phyloP scores from a whole-genome alignment of 352 stramenopile genomes.

The Phytophthora cactorum region DNA sequence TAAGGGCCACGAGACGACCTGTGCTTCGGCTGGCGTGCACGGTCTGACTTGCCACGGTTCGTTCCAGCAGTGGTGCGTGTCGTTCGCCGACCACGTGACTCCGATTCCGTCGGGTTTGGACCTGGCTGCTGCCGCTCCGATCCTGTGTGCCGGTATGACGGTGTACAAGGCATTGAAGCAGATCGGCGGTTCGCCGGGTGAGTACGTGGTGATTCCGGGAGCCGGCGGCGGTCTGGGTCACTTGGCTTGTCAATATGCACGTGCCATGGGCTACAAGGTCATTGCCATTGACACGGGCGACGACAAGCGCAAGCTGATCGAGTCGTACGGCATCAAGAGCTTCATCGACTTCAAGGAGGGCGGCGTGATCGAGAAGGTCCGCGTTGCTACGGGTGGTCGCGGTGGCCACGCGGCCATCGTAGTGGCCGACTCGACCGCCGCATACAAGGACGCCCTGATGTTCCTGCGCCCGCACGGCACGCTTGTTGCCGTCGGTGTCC shows the following conservation, averaged over 20 bases:
- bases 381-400: conserved; percentile 45
- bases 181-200: conserved; percentile 48
- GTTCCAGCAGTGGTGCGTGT: conserved; percentile 71
- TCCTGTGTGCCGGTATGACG: conserved; percentile 90
- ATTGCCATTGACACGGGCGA: conserved; percentile 74
- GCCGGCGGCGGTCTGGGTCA: conserved; percentile 83
- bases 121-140: conserved; percentile 51
- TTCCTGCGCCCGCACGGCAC: conserved; percentile 73
- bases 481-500: conserved; percentile 72
- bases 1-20: conserved; percentile 58
- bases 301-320: conserved; percentile 68
- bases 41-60: conserved; percentile 49
- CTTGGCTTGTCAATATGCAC: conserved; percentile 79
- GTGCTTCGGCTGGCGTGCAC: conserved; percentile 35
- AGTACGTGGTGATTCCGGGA: conserved; percentile 70
- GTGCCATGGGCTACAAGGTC: conserved; percentile 72
- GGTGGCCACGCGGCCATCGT: conserved; percentile 75
- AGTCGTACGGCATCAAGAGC: conserved; percentile 65
- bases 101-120: conserved; percentile 65
- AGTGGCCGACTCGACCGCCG: conserved; percentile 65
- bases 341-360: conserved; percentile 81
- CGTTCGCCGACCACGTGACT: conserved; percentile 78
- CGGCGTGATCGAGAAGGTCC: conserved; percentile 51
- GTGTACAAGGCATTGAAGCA: conserved; percentile 84
- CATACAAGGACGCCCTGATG: conserved; percentile 58